Conservation (phyloP, 148 eudicot species). For the Dianthus caryophyllus region DNA sequence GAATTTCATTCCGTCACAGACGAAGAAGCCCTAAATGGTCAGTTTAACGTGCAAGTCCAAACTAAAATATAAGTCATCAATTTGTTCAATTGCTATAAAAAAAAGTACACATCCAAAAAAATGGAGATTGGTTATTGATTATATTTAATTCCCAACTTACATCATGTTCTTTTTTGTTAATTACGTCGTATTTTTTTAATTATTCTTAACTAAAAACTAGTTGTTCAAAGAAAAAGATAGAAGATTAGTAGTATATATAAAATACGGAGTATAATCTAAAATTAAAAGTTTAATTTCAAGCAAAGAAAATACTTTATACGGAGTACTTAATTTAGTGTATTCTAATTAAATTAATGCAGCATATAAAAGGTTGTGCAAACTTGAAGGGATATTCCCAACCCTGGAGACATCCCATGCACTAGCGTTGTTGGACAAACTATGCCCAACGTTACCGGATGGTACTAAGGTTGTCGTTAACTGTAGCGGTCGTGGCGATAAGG, state of each 20-base stretch:
- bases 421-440: constrained; percentile 56
- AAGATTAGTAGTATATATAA: too few relatives aligned
- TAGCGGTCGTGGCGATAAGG: constrained; percentile 78
- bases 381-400: constrained; percentile 79
- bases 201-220: too few relatives aligned
- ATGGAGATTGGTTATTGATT: too few relatives aligned
- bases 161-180: too few relatives aligned
- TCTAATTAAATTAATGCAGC: too few relatives aligned
- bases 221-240: too few relatives aligned
- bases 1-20: constrained; percentile 62
- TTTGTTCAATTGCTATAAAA: too few relatives aligned
- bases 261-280: too few relatives aligned
- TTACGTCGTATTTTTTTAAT: too few relatives aligned
- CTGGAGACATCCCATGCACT: constrained; percentile 77
- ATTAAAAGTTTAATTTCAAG: too few relatives aligned
- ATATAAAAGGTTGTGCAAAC: constrained; percentile 43
- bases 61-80: neutral
- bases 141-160: too few relatives aligned
- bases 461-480: constrained; percentile 57
- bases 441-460: constrained; percentile 50
- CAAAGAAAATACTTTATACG: neutral
- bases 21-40: constrained; percentile 71
- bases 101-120: too few relatives aligned
- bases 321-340: neutral
- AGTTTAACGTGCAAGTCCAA: neutral